Evolutionary conservation across 371 early-diverging fungal species (phyloP).

Genomic region (Haplosporangium sp.): DNA sequence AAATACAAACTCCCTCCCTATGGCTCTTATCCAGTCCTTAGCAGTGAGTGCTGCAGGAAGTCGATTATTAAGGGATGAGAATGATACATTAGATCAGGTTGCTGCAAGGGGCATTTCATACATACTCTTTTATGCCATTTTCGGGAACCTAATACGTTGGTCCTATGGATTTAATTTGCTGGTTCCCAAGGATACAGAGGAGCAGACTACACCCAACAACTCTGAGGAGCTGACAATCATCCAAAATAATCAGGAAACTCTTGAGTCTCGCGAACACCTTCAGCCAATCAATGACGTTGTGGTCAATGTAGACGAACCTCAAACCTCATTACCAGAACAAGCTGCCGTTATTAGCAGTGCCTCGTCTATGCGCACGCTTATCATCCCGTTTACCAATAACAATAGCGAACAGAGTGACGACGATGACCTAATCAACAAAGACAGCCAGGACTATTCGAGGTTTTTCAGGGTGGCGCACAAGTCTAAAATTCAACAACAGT

Average conservation of each 20-base stretch:
- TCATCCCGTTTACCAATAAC: background rate
- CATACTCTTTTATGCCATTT: constrained; percentile 77
- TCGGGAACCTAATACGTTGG: constrained; percentile 80
- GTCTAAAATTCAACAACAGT: background rate
- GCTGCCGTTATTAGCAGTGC: constrained; percentile 4
- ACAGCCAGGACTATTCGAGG: background rate
- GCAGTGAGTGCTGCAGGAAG: constrained; percentile 73
- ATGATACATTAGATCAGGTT: constrained; percentile 72
- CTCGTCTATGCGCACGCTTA: constrained; percentile 2
- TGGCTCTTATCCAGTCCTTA: constrained; percentile 76
- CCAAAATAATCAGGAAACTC: background rate
- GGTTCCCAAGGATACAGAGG: constrained; percentile 41
- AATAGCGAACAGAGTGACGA: background rate
- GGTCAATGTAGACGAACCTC: constrained; percentile 18
- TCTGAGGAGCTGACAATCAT: constrained; percentile 1
- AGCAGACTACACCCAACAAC: constrained; percentile 20
- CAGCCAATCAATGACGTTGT: constrained; percentile 9
- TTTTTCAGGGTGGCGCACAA: constrained; percentile 4
- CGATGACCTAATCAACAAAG: background rate
- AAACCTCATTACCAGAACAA: background rate
- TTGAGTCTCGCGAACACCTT: background rate
- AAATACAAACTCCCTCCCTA: constrained; percentile 82
- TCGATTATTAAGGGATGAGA: constrained; percentile 64
- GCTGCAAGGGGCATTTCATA: constrained; percentile 82
- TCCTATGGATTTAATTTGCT: constrained; percentile 79